Conservation (phyloP, 306 rosid genomes). For the Castanopsis chinensis region DNA sequence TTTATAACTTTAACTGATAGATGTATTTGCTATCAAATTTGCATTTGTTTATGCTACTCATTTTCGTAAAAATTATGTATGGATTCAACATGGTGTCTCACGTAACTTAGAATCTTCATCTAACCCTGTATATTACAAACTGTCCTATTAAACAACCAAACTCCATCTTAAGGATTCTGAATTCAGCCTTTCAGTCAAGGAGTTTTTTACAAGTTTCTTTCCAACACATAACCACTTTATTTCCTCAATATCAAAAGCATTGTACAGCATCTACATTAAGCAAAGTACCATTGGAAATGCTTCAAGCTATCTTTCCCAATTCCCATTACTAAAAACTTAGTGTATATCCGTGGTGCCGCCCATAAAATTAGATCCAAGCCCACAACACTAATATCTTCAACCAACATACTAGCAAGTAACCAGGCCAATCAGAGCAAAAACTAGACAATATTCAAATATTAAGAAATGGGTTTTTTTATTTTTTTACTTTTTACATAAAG, state of each 20-base stretch:
- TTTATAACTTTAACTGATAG: neutral
- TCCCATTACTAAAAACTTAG: neutral
- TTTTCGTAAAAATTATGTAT: neutral
- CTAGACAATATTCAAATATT: neutral
- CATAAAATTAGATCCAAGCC: neutral
- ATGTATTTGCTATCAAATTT: neutral
- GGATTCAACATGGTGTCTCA: neutral
- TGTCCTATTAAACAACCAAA: neutral
- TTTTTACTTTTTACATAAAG: neutral
- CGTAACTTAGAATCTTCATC: neutral
- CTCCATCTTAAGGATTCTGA: neutral
- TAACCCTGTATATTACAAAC: neutral
- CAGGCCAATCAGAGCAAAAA: neutral
- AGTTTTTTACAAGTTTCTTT: neutral
- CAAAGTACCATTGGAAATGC: neutral
- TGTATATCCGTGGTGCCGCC: neutral
- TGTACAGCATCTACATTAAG: neutral
- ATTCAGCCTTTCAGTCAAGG: neutral
- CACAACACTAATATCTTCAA: neutral
- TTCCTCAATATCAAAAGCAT: neutral
- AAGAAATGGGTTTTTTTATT: neutral
- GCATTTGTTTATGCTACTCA: neutral
- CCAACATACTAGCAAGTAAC: neutral
- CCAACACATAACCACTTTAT: neutral
- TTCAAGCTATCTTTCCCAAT: neutral